Evolutionary conservation across 2,329 filamentous ascomycete genomes (phyloP).

Genomic region (Penicillium sp.): DNA sequence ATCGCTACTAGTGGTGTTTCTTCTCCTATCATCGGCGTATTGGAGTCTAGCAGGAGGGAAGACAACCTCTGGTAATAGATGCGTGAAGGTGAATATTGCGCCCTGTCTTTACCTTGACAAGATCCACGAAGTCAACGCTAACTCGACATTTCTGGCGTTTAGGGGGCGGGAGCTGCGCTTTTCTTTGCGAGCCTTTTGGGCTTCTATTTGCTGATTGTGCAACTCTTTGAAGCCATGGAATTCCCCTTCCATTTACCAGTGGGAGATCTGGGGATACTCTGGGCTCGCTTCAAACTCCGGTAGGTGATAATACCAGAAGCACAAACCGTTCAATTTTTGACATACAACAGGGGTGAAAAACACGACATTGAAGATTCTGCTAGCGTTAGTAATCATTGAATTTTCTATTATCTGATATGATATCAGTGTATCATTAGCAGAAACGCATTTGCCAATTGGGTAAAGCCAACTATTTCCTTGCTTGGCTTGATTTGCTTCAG

Average conservation of each 20-base stretch:
- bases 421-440: too few relatives aligned
- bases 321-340: too few relatives aligned
- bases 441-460: too few relatives aligned
- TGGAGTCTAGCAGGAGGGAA: conserved; percentile 54
- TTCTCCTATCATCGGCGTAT: conserved; percentile 60
- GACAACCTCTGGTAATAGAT: conserved; percentile 25
- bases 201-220: conserved; percentile 56
- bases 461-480: too few relatives aligned
- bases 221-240: conserved; percentile 54
- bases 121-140: not conserved
- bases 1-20: conserved; percentile 59
- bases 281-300: not conserved
- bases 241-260: conserved; percentile 54
- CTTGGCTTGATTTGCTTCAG: too few relatives aligned
- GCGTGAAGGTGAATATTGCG: conserved; percentile 26
- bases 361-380: too few relatives aligned
- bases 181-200: conserved; percentile 52
- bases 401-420: too few relatives aligned
- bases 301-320: too few relatives aligned
- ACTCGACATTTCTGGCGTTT: not conserved
- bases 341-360: too few relatives aligned
- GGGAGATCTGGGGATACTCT: conserved; percentile 28
- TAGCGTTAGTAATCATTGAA: too few relatives aligned
- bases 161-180: conserved; percentile 49
- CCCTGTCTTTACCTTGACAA: too few relatives aligned